phyloP scores from a whole-genome alignment of 441 rosid species.

The Eutrema salsugineum region DNA sequence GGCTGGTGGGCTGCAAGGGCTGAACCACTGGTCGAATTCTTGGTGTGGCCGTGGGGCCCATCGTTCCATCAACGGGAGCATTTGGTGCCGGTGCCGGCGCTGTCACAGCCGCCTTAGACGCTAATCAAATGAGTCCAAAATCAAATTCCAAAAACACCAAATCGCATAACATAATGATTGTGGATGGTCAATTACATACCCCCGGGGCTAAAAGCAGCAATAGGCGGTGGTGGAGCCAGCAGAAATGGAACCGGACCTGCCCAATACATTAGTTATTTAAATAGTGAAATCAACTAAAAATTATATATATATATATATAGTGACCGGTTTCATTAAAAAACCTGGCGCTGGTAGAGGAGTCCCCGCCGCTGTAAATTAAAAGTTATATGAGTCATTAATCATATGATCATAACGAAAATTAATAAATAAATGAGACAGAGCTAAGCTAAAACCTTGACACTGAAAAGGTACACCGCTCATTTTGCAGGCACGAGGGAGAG shows the following conservation, averaged over 20 bases:
- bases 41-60: constrained; percentile 27
- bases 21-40: constrained; percentile 38
- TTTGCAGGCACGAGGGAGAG: constrained; percentile 71
- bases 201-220: constrained; percentile 49
- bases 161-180: neutral
- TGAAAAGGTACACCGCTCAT: constrained; percentile 55
- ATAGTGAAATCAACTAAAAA: neutral
- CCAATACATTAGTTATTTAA: neutral
- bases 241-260: constrained; percentile 63
- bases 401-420: neutral
- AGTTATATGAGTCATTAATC: constrained; percentile 10
- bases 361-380: constrained; percentile 56
- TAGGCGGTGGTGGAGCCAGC: constrained; percentile 50
- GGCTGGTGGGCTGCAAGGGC: constrained; percentile 24
- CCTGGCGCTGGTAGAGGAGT: constrained; percentile 75
- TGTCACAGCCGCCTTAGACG: constrained; percentile 46
- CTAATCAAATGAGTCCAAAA: constrained; percentile 28
- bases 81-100: constrained; percentile 32
- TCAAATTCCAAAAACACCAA: neutral
- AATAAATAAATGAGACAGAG: neutral
- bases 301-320: neutral
- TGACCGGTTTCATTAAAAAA: neutral
- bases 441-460: constrained; percentile 54
- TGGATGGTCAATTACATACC: constrained; percentile 34
- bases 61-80: constrained; percentile 5